A percentile compares a stretch with the other conserved stretches of the same genome.
Conservation (phyloP, 2,329 filamentous ascomycete species). For the Trichoderma citrinoviride region DNA sequence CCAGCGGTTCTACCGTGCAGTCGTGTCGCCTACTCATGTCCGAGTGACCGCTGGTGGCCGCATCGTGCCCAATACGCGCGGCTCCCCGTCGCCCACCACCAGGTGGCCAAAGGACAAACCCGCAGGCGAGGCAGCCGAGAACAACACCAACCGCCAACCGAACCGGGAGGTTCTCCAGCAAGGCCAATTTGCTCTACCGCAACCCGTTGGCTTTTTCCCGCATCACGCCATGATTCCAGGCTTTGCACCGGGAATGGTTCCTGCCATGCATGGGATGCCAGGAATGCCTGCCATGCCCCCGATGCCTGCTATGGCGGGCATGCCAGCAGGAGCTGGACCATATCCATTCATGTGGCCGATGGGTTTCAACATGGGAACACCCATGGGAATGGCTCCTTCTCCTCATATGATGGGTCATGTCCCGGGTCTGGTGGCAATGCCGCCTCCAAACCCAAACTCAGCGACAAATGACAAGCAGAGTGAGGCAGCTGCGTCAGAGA, state of each 20-base stretch:
- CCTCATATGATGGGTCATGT: slow-evolving; percentile 29
- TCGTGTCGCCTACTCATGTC: slow-evolving; percentile 65
- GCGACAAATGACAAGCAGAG: slow-evolving; percentile 32
- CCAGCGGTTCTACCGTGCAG: slow-evolving; percentile 64
- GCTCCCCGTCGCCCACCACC: slow-evolving; percentile 49
- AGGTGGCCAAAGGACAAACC: slow-evolving; percentile 49
- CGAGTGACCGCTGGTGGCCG: slow-evolving; percentile 65
- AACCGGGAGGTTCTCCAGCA: slow-evolving; percentile 23
- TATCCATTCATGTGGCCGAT: slow-evolving; percentile 43
- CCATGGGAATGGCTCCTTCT: slow-evolving; percentile 30
- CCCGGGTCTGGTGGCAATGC: slow-evolving; percentile 20
- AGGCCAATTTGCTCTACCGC: slow-evolving; percentile 19
- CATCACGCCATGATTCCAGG: slow-evolving; percentile 34
- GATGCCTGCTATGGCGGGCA: background rate
- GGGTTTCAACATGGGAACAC: slow-evolving; percentile 36
- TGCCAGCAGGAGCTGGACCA: slow-evolving; percentile 30
- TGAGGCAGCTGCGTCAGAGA: slow-evolving; percentile 35
- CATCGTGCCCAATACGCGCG: slow-evolving; percentile 63
- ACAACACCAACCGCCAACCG: slow-evolving; percentile 25
- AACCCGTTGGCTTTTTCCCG: slow-evolving; percentile 28
- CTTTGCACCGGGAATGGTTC: slow-evolving; percentile 32
- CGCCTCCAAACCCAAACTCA: slow-evolving; percentile 24
- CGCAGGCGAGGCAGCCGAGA: slow-evolving; percentile 28
- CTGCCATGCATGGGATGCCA: slow-evolving; percentile 28
- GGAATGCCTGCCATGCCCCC: background rate